Base-by-base conservation (phyloP, 768 basidiomycete genomes). In the Agaricus blazei region DNA sequence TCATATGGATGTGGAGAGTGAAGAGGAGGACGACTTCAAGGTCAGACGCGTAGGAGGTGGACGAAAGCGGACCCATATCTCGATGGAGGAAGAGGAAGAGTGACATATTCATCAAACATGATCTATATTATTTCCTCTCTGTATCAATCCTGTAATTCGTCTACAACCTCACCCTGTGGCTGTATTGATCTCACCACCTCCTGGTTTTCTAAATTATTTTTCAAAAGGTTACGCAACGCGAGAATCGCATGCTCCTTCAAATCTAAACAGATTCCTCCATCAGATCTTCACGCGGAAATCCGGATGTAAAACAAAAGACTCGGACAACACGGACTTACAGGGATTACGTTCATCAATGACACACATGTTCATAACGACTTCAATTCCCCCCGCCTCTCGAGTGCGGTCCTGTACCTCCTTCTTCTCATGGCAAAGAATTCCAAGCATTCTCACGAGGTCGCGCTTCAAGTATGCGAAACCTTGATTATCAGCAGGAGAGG, bases 171-270 rank as follows among this genome's bases (percentile, higher is more conserved):
- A 87, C 81, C 77, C 56, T 78, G 71, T 27, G 86, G 87, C 64
- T 84, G 80, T 59, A 93, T 81, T 52, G 81, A 80, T 55, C 85
- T 79, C 46, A 98, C 87, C 41, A 91, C 75, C 2, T 75, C 78
- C 69, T 98, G 93, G 62, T 92, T 97, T 57, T 87, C 87, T 28
- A 69, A 59, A 67, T 97, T 97, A 37, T 77, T 75, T 60, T 86
- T 76, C 54, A 98, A 76, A 9, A 96, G 68, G 68, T 90, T 91
- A 43, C 83, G 82, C 19, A 97, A 74, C 19, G 92, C 80, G 60
- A 97, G 85, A 41, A 98, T 81, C 2, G 94, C 93, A 65, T 97
- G 91, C 71, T 98, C 95, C 19, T 93, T 86, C 46, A 98, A 73
- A 70, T 92, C 95, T 93, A 64, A 34, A 52, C 55, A 59, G 14